phyloP scores from a whole-genome alignment of 257 asterid genomes.

The Nicotiana sylvestris region DNA sequence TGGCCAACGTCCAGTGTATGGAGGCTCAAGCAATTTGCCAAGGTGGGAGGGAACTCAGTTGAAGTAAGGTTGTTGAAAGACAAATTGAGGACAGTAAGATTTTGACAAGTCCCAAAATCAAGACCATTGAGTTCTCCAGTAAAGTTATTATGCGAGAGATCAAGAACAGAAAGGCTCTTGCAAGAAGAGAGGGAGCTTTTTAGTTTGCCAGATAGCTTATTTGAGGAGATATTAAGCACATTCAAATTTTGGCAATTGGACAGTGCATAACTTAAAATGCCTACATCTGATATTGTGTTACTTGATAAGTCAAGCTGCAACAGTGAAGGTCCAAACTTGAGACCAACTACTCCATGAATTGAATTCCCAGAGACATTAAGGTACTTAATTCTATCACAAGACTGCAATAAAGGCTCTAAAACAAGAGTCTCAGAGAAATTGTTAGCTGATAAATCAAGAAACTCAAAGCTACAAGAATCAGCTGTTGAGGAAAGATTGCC shows the following conservation, averaged over 20 bases:
- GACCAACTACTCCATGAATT: slow-evolving; percentile 39
- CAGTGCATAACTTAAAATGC: slow-evolving; percentile 36
- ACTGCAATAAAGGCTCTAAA: slow-evolving; percentile 33
- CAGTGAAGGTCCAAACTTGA: slow-evolving; percentile 57
- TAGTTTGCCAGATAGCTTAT: slow-evolving; percentile 48
- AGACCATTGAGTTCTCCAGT: slow-evolving; percentile 40
- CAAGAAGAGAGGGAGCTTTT: slow-evolving; percentile 41
- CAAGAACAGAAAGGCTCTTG: slow-evolving; percentile 47
- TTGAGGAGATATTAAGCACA: slow-evolving; percentile 50
- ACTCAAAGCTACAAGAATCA: slow-evolving; percentile 54
- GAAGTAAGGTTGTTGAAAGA: slow-evolving; percentile 57
- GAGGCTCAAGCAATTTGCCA: slow-evolving; percentile 55
- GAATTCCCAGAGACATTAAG: slow-evolving; percentile 70
- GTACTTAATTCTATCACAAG: slow-evolving; percentile 42
- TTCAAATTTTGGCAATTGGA: slow-evolving; percentile 58
- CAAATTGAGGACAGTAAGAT: slow-evolving; percentile 49
- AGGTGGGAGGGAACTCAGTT: slow-evolving; percentile 44
- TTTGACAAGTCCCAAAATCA: slow-evolving; percentile 48
- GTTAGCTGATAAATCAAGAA: slow-evolving; percentile 68
- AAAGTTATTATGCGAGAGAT: slow-evolving; percentile 70
- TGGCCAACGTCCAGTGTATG: slow-evolving; percentile 53
- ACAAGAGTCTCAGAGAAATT: slow-evolving; percentile 51
- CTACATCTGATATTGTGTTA: slow-evolving; percentile 52
- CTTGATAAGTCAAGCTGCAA: slow-evolving; percentile 54
- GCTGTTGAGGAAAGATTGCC: slow-evolving; percentile 56